Evolutionary conservation across 2,329 filamentous ascomycete genomes (phyloP), one percentile per base, ranked within the genome.

Genomic region (Paecilomyces variotii): DNA sequence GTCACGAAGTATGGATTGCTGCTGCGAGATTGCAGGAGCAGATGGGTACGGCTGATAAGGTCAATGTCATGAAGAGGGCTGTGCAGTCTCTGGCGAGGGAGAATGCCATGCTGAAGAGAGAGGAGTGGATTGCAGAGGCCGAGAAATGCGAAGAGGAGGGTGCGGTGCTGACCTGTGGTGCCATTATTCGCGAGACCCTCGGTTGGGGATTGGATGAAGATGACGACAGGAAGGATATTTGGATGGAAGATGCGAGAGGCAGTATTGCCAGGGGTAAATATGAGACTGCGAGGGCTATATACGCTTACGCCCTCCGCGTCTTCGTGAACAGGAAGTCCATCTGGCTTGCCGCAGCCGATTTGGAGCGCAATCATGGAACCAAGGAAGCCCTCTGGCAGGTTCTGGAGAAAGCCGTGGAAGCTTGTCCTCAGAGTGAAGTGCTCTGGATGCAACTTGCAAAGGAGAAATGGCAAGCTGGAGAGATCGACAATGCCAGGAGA

Each of bases 381-480:
- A 90, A 87, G 67, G 90, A 96, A 62, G 87, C 88, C 14, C 79
- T 97, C 2, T 91, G 90, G 82, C 85, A 89, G 62, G 82, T 97
- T 0, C 82, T 99, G 3, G 92, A 96, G 72, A 95, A 96, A 72
- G 91, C 92, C 0, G 91, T 97, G 32, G 93, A 96, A 70, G 91
- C 91, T 6, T 97, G 93, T 66, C 93, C 94, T 1, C 88, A 90
- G 63, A 91, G 88, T 65, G 92, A 97, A 73, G 88, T 91, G 24
- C 78, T 99, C 24, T 99, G 94, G 94, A 88, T 99, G 82, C 89
- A 95, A 80, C 87, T 97, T 56, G 94, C 93, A 35, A 90, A 93
- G 74, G 94, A 97, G 77, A 96, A 92, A 70, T 94, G 91, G 90
- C 85, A 94, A 69, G 85, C 88, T 2, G 91, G 91, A 55, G 88